Conservation (phyloP, 2,329 filamentous ascomycete species). For the Penicillium sp. region DNA sequence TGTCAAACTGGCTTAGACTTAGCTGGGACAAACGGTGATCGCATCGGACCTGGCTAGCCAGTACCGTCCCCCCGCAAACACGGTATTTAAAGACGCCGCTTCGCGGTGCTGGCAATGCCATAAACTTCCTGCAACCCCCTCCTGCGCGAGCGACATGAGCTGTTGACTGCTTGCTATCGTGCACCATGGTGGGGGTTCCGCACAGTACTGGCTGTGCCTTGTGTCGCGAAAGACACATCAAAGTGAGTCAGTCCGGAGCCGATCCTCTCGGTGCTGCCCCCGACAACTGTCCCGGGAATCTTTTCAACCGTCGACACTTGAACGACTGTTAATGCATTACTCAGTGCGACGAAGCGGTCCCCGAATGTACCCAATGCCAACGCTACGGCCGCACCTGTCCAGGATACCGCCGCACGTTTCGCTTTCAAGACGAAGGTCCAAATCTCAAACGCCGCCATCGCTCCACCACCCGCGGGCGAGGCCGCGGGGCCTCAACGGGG, state of each 20-base stretch:
- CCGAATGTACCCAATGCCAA: conserved; percentile 40
- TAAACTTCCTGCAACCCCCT: neutral
- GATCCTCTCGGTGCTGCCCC: neutral
- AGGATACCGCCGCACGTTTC: conserved; percentile 36
- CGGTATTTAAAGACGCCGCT: neutral
- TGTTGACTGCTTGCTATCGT: conserved; percentile 1
- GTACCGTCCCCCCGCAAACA: neutral
- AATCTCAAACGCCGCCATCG: conserved; percentile 35
- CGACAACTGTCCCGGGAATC: neutral
- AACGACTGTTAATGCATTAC: neutral
- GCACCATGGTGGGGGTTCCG: conserved; percentile 44
- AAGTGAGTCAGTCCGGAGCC: conserved; percentile 24
- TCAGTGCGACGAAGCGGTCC: conserved; percentile 50
- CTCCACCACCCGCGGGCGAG: conserved; percentile 12
- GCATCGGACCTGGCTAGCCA: neutral
- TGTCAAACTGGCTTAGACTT: neutral
- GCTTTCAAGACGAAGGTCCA: conserved; percentile 42
- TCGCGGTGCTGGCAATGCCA: neutral
- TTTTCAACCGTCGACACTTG: neutral
- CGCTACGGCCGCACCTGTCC: conserved; percentile 41
- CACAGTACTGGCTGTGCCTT: conserved; percentile 45
- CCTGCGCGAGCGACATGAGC: conserved; percentile 4
- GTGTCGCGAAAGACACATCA: conserved; percentile 44
- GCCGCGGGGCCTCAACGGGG: conserved; percentile 5
- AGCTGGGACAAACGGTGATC: neutral